Percentiles rank a stretch among this genome's conserved stretches.
Evolutionary conservation across 2,329 filamentous ascomycete species (phyloP).

Genomic region (Neocucurbitaria cava): DNA sequence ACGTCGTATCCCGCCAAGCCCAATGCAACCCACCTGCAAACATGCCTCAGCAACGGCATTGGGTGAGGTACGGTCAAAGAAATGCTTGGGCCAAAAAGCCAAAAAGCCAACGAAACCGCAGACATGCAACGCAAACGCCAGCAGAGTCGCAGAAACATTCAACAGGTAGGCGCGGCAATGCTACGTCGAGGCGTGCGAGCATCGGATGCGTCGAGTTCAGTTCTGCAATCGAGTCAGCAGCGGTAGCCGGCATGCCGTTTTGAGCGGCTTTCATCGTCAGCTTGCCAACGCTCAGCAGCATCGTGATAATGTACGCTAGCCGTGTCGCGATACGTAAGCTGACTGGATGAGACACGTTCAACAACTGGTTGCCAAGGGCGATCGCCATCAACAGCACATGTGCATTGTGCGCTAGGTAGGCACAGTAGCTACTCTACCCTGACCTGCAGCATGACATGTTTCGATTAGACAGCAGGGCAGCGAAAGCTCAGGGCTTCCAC

Average conservation of each 20-base stretch:
- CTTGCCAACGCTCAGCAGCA: conserved; percentile 11
- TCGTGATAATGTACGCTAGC: conserved; percentile 18
- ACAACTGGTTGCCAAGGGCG: conserved; percentile 11
- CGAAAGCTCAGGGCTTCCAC: conserved; percentile 8
- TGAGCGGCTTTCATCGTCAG: conserved; percentile 26
- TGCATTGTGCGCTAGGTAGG: conserved; percentile 14
- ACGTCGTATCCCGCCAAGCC: conserved; percentile 16
- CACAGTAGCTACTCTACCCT: no score
- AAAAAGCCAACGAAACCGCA: neutral
- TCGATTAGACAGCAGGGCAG: conserved; percentile 12
- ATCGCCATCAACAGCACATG: conserved; percentile 7
- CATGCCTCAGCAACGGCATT: conserved; percentile 11
- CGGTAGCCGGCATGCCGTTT: conserved; percentile 35
- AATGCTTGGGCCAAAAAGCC: no score
- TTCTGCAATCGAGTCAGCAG: conserved; percentile 28
- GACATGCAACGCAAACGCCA: neutral
- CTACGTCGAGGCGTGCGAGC: conserved; percentile 6
- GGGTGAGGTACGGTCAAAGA: neutral
- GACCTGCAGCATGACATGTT: conserved; percentile 20
- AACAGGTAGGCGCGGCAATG: neutral
- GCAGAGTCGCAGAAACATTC: neutral
- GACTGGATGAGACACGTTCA: conserved; percentile 23
- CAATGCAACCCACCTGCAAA: conserved; percentile 26
- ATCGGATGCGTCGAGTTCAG: conserved; percentile 33
- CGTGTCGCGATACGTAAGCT: conserved; percentile 23